These are phyloP conservation scores for Malassezia arunalokei DNA, from an alignment of 1,284 basidiomycete genomes.

Conservation along the genomic window DNA sequence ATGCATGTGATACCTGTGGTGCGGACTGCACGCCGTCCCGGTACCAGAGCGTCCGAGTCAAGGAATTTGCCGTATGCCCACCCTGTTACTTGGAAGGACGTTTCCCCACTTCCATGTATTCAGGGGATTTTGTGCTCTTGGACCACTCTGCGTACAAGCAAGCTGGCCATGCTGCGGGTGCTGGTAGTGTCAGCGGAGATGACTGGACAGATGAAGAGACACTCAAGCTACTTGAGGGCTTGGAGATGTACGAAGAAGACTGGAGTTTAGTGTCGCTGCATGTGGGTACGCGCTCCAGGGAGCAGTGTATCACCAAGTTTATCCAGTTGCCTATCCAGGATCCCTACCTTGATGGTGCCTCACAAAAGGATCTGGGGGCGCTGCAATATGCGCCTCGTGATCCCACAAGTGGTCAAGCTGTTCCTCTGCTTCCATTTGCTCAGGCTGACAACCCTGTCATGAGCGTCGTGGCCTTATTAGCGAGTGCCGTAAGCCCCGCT, in stretches of 20 bases:
- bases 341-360: conserved; percentile 56
- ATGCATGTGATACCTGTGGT: conserved; percentile 85
- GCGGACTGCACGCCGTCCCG: conserved; percentile 76
- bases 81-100: conserved; percentile 84
- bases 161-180: conserved; percentile 47
- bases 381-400: conserved; percentile 54
- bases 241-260: conserved; percentile 97
- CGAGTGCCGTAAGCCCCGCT: conserved; percentile 76
- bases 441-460: conserved; percentile 94
- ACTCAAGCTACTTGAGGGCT: conserved; percentile 73
- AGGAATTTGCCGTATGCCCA: conserved; percentile 60
- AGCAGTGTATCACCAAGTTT: conserved; percentile 92
- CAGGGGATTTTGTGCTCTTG: conserved; percentile 90
- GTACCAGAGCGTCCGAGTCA: conserved; percentile 78
- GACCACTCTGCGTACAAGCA: conserved; percentile 50
- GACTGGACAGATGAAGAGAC: conserved; percentile 89
- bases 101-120: conserved; percentile 91
- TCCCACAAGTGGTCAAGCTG: conserved; percentile 14
- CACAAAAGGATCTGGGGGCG: conserved; percentile 56
- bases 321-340: conserved; percentile 94
- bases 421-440: conserved; percentile 59
- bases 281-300: conserved; percentile 75
- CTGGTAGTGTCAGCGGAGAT: conserved; percentile 49
- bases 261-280: conserved; percentile 86
- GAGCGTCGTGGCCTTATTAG: conserved; percentile 93